A percentile compares a stretch with the other conserved stretches of the same genome.
phyloP scores from a whole-genome alignment of 73 alveolate species.

The Paramecium primaurelia region DNA sequence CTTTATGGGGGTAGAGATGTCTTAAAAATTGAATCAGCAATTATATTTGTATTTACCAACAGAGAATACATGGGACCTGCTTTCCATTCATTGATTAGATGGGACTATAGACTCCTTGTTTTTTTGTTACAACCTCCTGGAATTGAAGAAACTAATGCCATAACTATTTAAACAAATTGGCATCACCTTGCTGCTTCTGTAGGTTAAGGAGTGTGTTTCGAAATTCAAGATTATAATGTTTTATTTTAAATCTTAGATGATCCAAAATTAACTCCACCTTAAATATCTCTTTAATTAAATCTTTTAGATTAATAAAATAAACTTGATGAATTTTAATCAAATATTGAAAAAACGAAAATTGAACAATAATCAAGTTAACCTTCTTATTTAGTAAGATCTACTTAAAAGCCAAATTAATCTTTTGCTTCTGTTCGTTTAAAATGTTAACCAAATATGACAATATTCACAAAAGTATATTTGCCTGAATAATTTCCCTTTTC shows the following conservation, averaged over 20 bases:
- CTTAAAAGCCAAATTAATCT: neutral
- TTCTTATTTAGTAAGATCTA: conserved; percentile 4
- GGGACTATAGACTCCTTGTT: conserved; percentile 33
- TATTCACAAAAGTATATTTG: conserved; percentile 24
- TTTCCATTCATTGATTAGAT: neutral
- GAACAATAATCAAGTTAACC: neutral
- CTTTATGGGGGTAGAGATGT: conserved; percentile 43
- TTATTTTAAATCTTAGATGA: neutral
- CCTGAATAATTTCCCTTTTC: conserved; percentile 1
- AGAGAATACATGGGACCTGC: neutral
- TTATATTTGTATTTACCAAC: neutral
- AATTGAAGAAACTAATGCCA: neutral
- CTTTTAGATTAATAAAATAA: neutral
- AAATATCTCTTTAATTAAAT: neutral
- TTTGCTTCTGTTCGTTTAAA: neutral
- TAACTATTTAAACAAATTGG: neutral
- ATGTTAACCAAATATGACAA: conserved; percentile 13
- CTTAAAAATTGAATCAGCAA: conserved; percentile 9
- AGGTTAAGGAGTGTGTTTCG: conserved; percentile 10
- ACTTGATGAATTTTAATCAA: neutral
- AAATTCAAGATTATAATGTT: neutral
- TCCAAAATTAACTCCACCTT: neutral
- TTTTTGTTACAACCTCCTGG: conserved; percentile 38
- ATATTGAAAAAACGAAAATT: neutral
- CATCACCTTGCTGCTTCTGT: neutral